Evolutionary conservation across 495 filamentous ascomycete genomes (phyloP).

Genomic region (Aspergillus wentii): DNA sequence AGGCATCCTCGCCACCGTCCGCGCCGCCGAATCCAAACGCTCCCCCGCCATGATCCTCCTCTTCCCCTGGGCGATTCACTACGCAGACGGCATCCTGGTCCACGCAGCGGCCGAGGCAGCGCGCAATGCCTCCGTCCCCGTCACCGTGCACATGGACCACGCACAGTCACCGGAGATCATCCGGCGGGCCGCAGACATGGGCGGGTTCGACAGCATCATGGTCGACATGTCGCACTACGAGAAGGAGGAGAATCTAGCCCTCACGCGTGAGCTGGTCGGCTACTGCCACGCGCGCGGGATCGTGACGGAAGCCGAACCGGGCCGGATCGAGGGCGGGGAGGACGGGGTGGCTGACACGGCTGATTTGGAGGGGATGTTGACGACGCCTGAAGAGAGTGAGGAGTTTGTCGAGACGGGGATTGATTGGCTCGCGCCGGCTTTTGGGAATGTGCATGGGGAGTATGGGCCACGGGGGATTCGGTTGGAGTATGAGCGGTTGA

Average conservation of each 20-base stretch:
- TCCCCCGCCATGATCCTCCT: slow-evolving; percentile 79
- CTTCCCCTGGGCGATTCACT: slow-evolving; percentile 80
- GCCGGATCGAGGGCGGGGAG: slow-evolving; percentile 79
- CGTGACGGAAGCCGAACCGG: slow-evolving; percentile 75
- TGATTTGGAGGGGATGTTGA: slow-evolving; percentile 68
- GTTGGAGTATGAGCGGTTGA: slow-evolving; percentile 67
- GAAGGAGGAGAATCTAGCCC: slow-evolving; percentile 70
- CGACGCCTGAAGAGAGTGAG: slow-evolving; percentile 70
- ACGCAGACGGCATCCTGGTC: slow-evolving; percentile 58
- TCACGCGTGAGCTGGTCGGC: slow-evolving; percentile 63
- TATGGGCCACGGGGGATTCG: slow-evolving; percentile 72
- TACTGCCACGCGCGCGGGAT: slow-evolving; percentile 75
- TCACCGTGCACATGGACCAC: slow-evolving; percentile 75
- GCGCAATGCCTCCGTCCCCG: slow-evolving; percentile 60
- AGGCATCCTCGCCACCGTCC: slow-evolving; percentile 72
- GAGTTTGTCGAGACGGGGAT: slow-evolving; percentile 77
- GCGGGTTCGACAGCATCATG: slow-evolving; percentile 76
- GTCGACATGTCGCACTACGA: slow-evolving; percentile 81
- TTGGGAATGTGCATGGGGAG: slow-evolving; percentile 82
- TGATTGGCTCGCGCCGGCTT: slow-evolving; percentile 78
- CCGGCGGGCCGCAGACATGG: slow-evolving; percentile 57
- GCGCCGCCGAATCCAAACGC: slow-evolving; percentile 66
- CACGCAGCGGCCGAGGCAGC: slow-evolving; percentile 61
- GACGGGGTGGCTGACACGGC: slow-evolving; percentile 75
- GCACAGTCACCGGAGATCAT: slow-evolving; percentile 70